phyloP scores from a whole-genome alignment of 2,329 filamentous ascomycete species.

The Xylariaceae sp. region DNA sequence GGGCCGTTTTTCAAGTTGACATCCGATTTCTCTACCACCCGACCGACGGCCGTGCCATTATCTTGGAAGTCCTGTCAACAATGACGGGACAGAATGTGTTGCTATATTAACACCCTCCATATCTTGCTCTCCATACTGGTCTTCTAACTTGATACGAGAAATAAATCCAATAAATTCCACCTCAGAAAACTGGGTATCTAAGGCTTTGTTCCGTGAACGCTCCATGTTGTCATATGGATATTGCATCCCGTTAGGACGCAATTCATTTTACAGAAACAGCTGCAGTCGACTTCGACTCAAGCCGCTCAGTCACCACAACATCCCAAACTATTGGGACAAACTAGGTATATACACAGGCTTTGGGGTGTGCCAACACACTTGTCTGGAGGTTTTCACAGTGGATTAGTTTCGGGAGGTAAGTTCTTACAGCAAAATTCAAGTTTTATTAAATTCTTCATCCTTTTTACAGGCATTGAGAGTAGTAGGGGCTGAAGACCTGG shows the following conservation, averaged over 20 bases:
- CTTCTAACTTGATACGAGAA: not conserved
- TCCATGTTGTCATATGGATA: not conserved
- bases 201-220: not conserved
- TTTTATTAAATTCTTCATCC: not conserved
- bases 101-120: not conserved
- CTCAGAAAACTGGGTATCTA: not conserved
- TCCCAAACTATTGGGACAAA: not conserved
- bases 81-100: not conserved
- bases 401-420: not conserved
- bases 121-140: not conserved
- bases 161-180: not conserved
- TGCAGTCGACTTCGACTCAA: not conserved
- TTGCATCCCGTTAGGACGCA: not conserved
- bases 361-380: not conserved
- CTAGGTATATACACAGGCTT: too few species aligned
- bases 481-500: conserved; percentile 10
- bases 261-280: not conserved
- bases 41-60: not conserved
- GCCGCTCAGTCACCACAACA: not conserved
- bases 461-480: conserved; percentile 17
- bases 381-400: not conserved
- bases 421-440: not conserved
- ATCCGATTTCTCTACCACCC: not conserved
- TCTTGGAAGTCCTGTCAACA: not conserved
- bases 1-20: conserved; percentile 14